phyloP scores from a whole-genome alignment of 495 filamentous ascomycete species.

The Talaromyces adpressus region DNA sequence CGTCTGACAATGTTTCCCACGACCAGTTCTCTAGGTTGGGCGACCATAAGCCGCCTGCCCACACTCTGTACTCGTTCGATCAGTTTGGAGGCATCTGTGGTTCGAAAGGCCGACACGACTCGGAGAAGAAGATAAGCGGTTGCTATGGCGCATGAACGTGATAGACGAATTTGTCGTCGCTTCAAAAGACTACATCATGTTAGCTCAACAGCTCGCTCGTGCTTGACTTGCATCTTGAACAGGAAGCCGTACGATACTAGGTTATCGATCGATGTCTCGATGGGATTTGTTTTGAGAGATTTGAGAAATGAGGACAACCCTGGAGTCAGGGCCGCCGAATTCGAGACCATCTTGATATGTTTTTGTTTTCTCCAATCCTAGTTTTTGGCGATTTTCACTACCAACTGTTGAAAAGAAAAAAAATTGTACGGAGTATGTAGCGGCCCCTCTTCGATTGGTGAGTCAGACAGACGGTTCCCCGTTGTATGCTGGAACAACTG shows the following conservation, averaged over 20 bases:
- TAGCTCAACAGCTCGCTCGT: background rate
- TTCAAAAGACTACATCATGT: constrained; percentile 64
- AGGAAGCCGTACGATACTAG: constrained; percentile 61
- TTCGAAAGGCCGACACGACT: constrained; percentile 63
- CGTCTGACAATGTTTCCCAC: constrained; percentile 91
- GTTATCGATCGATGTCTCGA: constrained; percentile 74
- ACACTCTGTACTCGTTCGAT: constrained; percentile 68
- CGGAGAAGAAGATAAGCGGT: constrained; percentile 80
- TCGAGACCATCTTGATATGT: constrained; percentile 37
- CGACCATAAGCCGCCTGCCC: constrained; percentile 65
- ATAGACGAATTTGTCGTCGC: constrained; percentile 78
- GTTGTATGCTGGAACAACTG: background rate
- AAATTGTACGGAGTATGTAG: background rate
- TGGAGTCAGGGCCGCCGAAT: constrained; percentile 49
- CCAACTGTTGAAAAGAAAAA: background rate
- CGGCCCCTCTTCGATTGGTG: background rate
- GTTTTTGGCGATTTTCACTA: background rate
- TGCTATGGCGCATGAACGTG: constrained; percentile 80
- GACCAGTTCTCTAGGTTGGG: constrained; percentile 81
- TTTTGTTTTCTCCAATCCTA: background rate
- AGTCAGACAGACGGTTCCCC: background rate
- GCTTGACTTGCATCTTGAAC: background rate
- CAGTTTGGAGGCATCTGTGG: constrained; percentile 66
- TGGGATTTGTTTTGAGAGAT: constrained; percentile 61
- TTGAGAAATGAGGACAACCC: constrained; percentile 69